phyloP scores from a whole-genome alignment of 345 rosid species.

The Lagerstroemia speciosa region DNA sequence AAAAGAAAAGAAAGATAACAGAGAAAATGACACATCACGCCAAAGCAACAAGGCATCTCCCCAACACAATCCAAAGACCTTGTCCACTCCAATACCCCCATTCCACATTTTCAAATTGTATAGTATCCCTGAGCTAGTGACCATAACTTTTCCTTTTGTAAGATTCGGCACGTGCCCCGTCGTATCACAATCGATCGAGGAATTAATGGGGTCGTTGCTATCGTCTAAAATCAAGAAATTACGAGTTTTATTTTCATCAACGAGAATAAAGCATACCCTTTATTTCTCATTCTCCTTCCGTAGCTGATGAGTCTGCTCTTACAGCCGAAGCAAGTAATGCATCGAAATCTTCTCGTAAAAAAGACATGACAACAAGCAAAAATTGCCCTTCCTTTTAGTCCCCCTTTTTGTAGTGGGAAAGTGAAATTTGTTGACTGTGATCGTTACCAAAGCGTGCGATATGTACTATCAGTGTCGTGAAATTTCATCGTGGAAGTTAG shows the following conservation, averaged over 20 bases:
- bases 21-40: neutral
- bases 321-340: too few relatives aligned
- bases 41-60: constrained; percentile 16
- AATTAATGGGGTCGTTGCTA: too few relatives aligned
- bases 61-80: constrained; percentile 26
- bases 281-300: too few relatives aligned
- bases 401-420: neutral
- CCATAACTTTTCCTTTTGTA: constrained; percentile 3
- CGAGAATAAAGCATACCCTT: too few relatives aligned
- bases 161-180: neutral
- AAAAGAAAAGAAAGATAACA: too few relatives aligned
- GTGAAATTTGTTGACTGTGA: neutral
- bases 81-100: constrained; percentile 26
- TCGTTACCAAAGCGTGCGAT: neutral
- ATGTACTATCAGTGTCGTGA: neutral
- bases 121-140: neutral
- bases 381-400: neutral
- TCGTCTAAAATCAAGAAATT: too few relatives aligned
- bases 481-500: neutral
- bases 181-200: neutral
- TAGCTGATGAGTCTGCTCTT: too few relatives aligned
- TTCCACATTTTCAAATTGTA: neutral
- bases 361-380: neutral
- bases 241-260: too few relatives aligned
- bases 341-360: too few relatives aligned